Percentiles rank a stretch among this genome's conserved stretches.
phyloP scores from a whole-genome alignment of 164 flowering plant species.

The Kalanchoe fedtschenkoi region DNA sequence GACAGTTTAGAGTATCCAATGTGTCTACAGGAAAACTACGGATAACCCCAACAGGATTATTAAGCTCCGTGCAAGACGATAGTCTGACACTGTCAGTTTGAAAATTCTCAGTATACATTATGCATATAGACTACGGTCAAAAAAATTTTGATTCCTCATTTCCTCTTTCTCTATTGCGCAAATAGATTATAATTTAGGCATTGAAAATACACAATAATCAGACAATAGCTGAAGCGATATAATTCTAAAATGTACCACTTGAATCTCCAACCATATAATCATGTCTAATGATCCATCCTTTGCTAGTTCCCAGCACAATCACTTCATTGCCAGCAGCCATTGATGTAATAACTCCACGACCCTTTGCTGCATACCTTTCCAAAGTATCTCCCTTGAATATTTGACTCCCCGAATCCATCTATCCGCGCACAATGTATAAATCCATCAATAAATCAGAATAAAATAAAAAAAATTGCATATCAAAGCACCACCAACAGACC shows the following conservation, averaged over 20 bases:
- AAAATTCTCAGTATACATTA: no score
- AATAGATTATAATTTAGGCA: no score
- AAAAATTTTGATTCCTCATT: no score
- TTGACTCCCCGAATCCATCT: constrained; percentile 59
- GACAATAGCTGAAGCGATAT: background rate
- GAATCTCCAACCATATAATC: constrained; percentile 94
- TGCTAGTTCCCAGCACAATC: constrained; percentile 81
- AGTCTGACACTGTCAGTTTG: no score
- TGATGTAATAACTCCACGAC: constrained; percentile 76
- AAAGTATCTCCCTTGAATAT: constrained; percentile 84
- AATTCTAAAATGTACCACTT: constrained; percentile 38
- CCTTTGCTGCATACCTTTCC: constrained; percentile 83
- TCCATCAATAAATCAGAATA: background rate
- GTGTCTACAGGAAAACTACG: no score
- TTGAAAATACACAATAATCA: background rate
- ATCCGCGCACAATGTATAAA: background rate
- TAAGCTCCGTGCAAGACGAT: no score
- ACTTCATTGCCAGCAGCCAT: constrained; percentile 98
- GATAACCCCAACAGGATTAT: no score
- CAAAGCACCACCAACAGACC: no score
- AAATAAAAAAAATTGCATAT: background rate
- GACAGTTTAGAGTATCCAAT: no score
- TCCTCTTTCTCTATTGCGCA: no score
- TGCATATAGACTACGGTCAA: no score
- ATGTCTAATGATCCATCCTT: constrained; percentile 89